A percentile compares a stretch with the other conserved stretches of the same genome.
Evolutionary conservation across 192 early-diverging fungal genomes (phyloP).

Genomic region (Gaertneriomyces semiglobifer): DNA sequence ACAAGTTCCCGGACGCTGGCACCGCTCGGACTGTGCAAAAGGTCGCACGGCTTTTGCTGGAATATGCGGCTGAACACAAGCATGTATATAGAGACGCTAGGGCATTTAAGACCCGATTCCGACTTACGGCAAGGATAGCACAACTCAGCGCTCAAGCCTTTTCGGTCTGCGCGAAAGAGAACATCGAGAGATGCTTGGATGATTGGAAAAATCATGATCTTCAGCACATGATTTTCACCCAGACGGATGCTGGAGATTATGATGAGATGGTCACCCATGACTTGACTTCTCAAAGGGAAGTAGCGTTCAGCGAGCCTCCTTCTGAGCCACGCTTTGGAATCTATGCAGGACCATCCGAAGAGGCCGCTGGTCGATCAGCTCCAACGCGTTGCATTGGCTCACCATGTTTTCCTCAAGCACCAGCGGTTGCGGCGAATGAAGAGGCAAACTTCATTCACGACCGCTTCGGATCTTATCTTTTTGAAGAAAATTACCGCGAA

Average conservation of each 20-base stretch:
- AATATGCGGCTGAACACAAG: conserved; percentile 29
- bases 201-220: conserved; percentile 48
- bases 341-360: not conserved
- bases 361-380: not conserved
- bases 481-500: conserved; percentile 51
- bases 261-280: conserved; percentile 23
- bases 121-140: conserved; percentile 42
- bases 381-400: conserved; percentile 14
- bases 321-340: not conserved
- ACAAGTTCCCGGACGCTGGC: conserved; percentile 38
- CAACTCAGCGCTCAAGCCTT: conserved; percentile 38
- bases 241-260: conserved; percentile 50
- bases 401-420: conserved; percentile 15
- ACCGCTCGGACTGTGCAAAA: conserved; percentile 31
- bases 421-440: conserved; percentile 26
- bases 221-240: conserved; percentile 40
- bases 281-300: not conserved
- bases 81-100: conserved; percentile 38
- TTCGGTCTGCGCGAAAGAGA: conserved; percentile 28
- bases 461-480: conserved; percentile 39
- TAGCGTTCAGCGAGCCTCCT: not conserved
- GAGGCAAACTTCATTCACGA: conserved; percentile 36
- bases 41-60: conserved; percentile 34
- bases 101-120: conserved; percentile 20
- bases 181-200: conserved; percentile 37